Base-by-base conservation (phyloP, 192 early-diverging fungal species). In the Gamsiella multidivaricata region DNA sequence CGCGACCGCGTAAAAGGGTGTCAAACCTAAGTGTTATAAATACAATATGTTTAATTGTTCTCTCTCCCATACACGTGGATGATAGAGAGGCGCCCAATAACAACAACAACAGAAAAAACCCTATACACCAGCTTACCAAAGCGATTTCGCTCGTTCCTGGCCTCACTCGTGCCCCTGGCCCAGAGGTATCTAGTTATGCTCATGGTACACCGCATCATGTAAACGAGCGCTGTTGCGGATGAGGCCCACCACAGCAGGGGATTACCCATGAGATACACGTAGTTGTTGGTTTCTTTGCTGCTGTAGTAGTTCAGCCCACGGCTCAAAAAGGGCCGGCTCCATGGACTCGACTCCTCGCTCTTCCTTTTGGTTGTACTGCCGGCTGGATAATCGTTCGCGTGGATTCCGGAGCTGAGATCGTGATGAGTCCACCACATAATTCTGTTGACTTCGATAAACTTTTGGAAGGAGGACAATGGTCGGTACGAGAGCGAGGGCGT, bases 241-340 rank as follows among this genome's bases (percentile, higher is more conserved):
- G 90, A 83, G 34, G 89, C 37, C 95, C 95, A 95, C 88, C 92
- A 99, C 28, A 93, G 66, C 15, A 94, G 33, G 1, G 97, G 96
- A 56, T 97, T 98, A n/a, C 97, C 97, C 25, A 97, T 70, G 11
- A 97, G 87, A 76, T 95, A 94, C 67, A 99, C 94, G 69, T 86
- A 76, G 55, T 90, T 79, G 66, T 86, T 82, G 31, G 88, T 81
- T 39, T 81, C 72, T n/a, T 83, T 83, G 52, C 88, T 89, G 67
- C 91, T 90, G 82, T 87, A 94, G 80, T 96, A 98, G 6, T 88
- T 90, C 61, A 99, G 93, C 20, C 97, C 95, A 28, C 91, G 86
- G 36, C 87, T 81, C 53, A 97, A 83, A 61, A 96, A 84, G 7
- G 94, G 92, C 97, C 97, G 98, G 25, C 87, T 83, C 70, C 85